Evolutionary conservation across 306 rosid species (phyloP).

Genomic region (Delonix regia): DNA sequence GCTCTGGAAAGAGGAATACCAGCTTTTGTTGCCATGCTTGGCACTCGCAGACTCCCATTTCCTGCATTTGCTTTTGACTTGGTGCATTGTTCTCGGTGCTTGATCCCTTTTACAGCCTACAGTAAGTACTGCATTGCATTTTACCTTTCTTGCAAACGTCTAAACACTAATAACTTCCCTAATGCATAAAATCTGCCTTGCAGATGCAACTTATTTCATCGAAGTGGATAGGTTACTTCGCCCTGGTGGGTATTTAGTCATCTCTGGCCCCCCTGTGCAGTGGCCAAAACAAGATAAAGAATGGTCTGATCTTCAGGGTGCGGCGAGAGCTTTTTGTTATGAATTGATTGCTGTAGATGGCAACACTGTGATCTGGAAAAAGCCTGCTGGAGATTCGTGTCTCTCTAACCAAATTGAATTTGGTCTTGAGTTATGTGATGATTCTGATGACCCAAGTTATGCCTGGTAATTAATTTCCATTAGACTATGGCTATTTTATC

Average conservation of each 20-base stretch:
- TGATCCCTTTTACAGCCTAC: conserved; percentile 92
- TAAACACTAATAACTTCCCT: conserved; percentile 21
- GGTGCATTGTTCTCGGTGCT: conserved; percentile 94
- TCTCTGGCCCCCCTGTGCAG: conserved; percentile 97
- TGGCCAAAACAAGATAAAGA: conserved; percentile 96
- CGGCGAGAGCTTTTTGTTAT: conserved; percentile 89
- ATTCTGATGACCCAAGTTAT: conserved; percentile 68
- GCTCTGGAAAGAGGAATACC: conserved; percentile 97
- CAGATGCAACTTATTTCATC: conserved; percentile 92
- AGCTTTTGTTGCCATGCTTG: conserved; percentile 97
- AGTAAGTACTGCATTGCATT: conserved; percentile 63
- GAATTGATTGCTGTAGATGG: conserved; percentile 85
- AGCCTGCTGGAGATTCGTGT: conserved; percentile 71
- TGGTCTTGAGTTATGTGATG: conserved; percentile 77
- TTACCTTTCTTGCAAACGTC: conserved; percentile 10
- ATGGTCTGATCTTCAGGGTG: conserved; percentile 96
- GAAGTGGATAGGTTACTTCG: conserved; percentile 97
- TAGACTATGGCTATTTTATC: conserved; percentile 12
- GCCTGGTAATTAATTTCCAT: conserved; percentile 81
- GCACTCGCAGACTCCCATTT: conserved; percentile 91
- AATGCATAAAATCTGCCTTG: conserved; percentile 41
- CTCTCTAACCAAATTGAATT: conserved; percentile 84
- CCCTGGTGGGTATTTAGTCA: conserved; percentile 87
- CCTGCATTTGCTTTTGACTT: conserved; percentile 88
- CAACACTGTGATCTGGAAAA: conserved; percentile 93